A percentile compares a stretch with the other conserved stretches of the same genome.
Conservation (phyloP, 2,329 filamentous ascomycete genomes). For the Dactylonectria macrodidyma region DNA sequence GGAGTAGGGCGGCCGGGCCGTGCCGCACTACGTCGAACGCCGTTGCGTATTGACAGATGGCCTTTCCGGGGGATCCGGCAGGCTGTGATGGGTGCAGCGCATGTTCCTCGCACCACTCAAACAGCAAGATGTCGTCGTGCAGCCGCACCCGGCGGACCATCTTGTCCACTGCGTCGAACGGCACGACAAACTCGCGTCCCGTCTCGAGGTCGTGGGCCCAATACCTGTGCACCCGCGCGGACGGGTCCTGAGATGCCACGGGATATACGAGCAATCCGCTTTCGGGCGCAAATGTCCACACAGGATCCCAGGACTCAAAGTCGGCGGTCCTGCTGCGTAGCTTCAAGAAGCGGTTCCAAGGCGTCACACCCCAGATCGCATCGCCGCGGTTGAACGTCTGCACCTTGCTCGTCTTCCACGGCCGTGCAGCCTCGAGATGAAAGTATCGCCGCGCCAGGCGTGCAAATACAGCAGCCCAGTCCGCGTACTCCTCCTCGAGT, state of each 20-base stretch:
- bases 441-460: conserved; percentile 68
- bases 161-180: conserved; percentile 65
- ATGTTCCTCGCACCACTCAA: conserved; percentile 49
- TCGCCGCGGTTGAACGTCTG: conserved; percentile 38
- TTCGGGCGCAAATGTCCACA: conserved; percentile 69
- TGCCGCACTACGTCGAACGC: conserved; percentile 65
- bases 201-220: conserved; percentile 67
- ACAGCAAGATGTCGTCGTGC: conserved; percentile 66
- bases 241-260: conserved; percentile 31
- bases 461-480: conserved; percentile 63
- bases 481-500: conserved; percentile 31
- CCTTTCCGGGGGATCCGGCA: conserved; percentile 64
- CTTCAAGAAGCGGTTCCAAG: conserved; percentile 62
- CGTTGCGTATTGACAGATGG: conserved; percentile 72
- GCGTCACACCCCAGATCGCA: conserved; percentile 54
- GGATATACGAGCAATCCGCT: conserved; percentile 71
- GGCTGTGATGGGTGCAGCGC: conserved; percentile 51
- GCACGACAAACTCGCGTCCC: conserved; percentile 59
- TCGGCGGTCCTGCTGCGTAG: conserved; percentile 56
- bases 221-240: conserved; percentile 47
- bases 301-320: conserved; percentile 63
- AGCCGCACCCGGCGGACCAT: conserved; percentile 70
- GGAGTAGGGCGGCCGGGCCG: conserved; percentile 18
- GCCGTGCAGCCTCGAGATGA: conserved; percentile 63
- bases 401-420: conserved; percentile 52